Evolutionary conservation across 768 basidiomycete species (phyloP).

Genomic region (Auriscalpium vulgare): DNA sequence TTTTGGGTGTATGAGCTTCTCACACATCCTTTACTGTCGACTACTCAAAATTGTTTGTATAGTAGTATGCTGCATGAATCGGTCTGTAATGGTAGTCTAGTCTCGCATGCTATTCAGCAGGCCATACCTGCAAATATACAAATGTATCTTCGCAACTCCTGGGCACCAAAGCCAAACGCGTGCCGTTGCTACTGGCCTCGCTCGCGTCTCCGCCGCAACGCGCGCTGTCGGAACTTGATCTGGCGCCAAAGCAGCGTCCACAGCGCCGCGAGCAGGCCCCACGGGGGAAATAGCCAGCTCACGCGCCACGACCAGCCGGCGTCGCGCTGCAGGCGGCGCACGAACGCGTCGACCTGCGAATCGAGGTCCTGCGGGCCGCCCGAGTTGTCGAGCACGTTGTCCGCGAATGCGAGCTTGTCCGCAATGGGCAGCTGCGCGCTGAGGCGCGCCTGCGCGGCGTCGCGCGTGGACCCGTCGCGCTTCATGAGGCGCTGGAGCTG

Average conservation of each 20-base stretch:
- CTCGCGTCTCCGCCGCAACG: neutral
- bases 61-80: no score
- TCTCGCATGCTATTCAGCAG: no score
- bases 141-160: neutral
- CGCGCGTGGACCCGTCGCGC: constrained; percentile 57
- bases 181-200: neutral
- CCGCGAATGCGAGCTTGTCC: constrained; percentile 78
- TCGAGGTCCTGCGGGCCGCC: constrained; percentile 65
- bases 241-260: constrained; percentile 31
- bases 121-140: no score
- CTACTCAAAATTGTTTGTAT: no score
- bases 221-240: constrained; percentile 12
- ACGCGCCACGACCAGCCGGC: constrained; percentile 53
- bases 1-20: no score
- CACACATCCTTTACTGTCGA: no score
- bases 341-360: constrained; percentile 38
- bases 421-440: constrained; percentile 74
- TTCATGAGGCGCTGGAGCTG: constrained; percentile 79
- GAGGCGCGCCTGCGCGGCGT: constrained; percentile 69
- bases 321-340: constrained; percentile 32
- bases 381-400: constrained; percentile 84
- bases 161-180: neutral
- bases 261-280: constrained; percentile 40
- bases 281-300: constrained; percentile 55
- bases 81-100: no score